phyloP scores from a whole-genome alignment of 352 stramenopile species.

The Phytophthora pistaciae region DNA sequence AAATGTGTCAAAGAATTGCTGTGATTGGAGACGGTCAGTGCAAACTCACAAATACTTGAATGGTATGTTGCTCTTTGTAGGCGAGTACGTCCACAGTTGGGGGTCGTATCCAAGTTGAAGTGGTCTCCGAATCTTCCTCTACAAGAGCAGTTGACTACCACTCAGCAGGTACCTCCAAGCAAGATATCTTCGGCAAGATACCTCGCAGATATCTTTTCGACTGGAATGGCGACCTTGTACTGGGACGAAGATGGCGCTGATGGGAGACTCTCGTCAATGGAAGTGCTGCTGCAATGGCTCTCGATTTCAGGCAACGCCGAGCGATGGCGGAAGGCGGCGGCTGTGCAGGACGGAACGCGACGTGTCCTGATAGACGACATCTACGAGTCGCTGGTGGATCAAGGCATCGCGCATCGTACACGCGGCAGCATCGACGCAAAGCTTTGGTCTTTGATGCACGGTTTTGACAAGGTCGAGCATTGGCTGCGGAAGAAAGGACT shows the following conservation, averaged over 20 bases:
- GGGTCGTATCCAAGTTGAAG: constrained; percentile 3
- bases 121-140: neutral
- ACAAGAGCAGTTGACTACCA: neutral
- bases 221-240: constrained; percentile 4
- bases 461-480: constrained; percentile 28
- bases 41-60: no score
- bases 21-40: no score
- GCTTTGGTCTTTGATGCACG: constrained; percentile 6
- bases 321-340: constrained; percentile 18
- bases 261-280: constrained; percentile 13
- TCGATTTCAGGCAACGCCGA: constrained; percentile 22
- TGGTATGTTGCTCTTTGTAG: no score
- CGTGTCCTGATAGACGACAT: constrained; percentile 10
- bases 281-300: constrained; percentile 35
- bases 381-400: neutral
- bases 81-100: no score
- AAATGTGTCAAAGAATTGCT: no score
- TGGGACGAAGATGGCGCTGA: constrained; percentile 29
- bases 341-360: neutral
- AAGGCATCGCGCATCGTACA: constrained; percentile 14
- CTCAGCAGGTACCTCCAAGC: constrained; percentile 13
- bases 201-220: constrained; percentile 15
- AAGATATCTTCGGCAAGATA: constrained; percentile 17
- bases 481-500: constrained; percentile 36
- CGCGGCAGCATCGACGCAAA: constrained; percentile 10